Evolutionary conservation across 2,329 filamentous ascomycete genomes (phyloP), one percentile per base, ranked within the genome.

Genomic region (Pseudocercospora macadamiae): DNA sequence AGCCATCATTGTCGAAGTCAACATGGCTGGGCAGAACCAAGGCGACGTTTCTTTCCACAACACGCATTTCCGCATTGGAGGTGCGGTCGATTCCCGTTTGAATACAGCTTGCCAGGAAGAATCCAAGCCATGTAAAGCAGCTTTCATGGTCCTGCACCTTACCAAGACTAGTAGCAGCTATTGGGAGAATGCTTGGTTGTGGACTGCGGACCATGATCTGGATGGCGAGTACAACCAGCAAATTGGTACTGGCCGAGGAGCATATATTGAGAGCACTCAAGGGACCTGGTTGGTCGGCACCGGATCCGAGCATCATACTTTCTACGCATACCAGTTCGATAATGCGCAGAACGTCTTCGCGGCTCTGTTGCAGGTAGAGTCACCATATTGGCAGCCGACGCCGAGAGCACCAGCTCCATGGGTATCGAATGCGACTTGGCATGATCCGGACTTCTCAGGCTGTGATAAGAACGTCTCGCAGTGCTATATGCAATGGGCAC

Each of bases 281-380:
- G 19, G 78, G 76, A 82, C 78, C 8, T 85, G 82, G 83, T 71
- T 85, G 45, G 66, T 79, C 7, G 81, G 80, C 18, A 82, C 80
- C 1, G 76, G 76, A 2, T 78, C 77, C 36, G 82, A 83, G 66
- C 82, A 84, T 67, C 80, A 79, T 73, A 74, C 75, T 1, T 68
- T 84, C 30, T 21, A 36, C 9, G 52, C 49, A 23, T 80, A 82
- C 66, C 77, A 81, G 44, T 73, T 82, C 55, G 69, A 76, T 58
- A 72, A 74, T 26, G 80, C 83, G 0, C 67, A 71, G 53, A 82
- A 83, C 63, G 78, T 84, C 4, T 73, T 80, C 53, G 73, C 82
- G 5, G 75, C 75, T 5, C 57, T 83, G 64, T 73, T 81, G 52
- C 81, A 84, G 71, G 77, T 76, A 48, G 82, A 85, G 70, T 82